A percentile compares a stretch with the other conserved stretches of the same genome.
Conservation (phyloP, 495 filamentous ascomycete species). For the Cercophora samala region DNA sequence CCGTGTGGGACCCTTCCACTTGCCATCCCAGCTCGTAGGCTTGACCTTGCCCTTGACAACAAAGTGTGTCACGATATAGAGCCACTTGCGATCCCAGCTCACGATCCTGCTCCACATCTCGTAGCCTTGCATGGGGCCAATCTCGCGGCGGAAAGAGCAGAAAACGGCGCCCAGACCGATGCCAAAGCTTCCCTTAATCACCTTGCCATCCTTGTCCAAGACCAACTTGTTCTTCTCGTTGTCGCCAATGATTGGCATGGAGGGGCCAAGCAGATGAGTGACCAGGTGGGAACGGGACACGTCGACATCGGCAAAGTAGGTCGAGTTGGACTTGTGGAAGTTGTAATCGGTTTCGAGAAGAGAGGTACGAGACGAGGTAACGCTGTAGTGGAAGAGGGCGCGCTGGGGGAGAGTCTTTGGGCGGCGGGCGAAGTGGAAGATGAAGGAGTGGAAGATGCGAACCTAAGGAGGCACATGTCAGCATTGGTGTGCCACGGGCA, state of each 20-base stretch:
- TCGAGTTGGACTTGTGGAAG: constrained; percentile 79
- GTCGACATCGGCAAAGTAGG: constrained; percentile 81
- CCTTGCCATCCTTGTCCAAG: constrained; percentile 34
- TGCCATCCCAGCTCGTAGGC: constrained; percentile 41
- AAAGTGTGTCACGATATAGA: constrained; percentile 49
- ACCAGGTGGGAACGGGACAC: constrained; percentile 62
- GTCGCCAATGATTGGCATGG: constrained; percentile 39
- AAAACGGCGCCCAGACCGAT: constrained; percentile 67
- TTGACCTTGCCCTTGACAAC: constrained; percentile 57
- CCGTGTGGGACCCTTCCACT: constrained; percentile 22
- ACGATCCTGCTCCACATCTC: constrained; percentile 72
- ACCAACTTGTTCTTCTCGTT: constrained; percentile 45
- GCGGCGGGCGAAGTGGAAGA: constrained; percentile 53
- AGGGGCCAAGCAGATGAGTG: constrained; percentile 50
- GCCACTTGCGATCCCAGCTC: constrained; percentile 63
- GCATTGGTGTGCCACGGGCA: not conserved
- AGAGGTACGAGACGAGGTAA: constrained; percentile 56
- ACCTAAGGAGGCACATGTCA: constrained; percentile 38
- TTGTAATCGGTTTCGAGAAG: constrained; percentile 77
- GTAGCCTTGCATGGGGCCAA: constrained; percentile 63
- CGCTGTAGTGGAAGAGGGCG: constrained; percentile 62
- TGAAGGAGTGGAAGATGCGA: constrained; percentile 61
- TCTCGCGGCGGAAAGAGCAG: constrained; percentile 66
- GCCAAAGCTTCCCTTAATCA: constrained; percentile 40
- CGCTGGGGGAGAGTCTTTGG: constrained; percentile 42